These are phyloP conservation scores for Fusarium brachygibbosum DNA, from an alignment of 2,329 filamentous ascomycete genomes.

Conservation along the genomic window DNA sequence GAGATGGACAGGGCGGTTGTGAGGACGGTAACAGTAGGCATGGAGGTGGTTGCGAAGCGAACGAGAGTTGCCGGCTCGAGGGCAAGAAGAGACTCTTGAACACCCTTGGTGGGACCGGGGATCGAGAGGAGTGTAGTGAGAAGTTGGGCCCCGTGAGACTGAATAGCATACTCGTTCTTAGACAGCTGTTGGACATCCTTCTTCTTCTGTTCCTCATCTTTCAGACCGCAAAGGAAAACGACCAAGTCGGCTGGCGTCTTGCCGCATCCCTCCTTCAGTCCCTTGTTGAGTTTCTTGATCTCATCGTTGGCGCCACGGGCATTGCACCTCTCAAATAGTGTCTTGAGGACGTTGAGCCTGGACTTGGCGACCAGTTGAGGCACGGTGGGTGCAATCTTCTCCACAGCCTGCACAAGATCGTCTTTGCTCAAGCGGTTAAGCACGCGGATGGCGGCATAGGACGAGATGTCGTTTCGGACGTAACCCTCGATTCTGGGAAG, in stretches of 20 bases:
- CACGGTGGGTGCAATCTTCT: constrained; percentile 79
- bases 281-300: constrained; percentile 62
- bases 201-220: constrained; percentile 55
- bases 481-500: constrained; percentile 83
- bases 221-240: constrained; percentile 64
- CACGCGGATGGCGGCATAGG: constrained; percentile 86
- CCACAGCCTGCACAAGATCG: constrained; percentile 80
- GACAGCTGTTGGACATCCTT: constrained; percentile 56
- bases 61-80: constrained; percentile 69
- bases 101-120: constrained; percentile 76
- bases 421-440: constrained; percentile 88
- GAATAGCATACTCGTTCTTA: constrained; percentile 70
- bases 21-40: constrained; percentile 64
- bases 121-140: constrained; percentile 83
- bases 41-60: constrained; percentile 71
- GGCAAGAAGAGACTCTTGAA: constrained; percentile 78
- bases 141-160: constrained; percentile 83
- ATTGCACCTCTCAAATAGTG: constrained; percentile 84
- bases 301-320: constrained; percentile 73
- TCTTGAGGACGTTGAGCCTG: constrained; percentile 83
- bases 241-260: constrained; percentile 62
- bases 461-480: constrained; percentile 89
- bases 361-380: constrained; percentile 79
- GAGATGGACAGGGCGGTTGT: constrained; percentile 64
- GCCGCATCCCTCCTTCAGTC: constrained; percentile 63